Percentiles rank a stretch among this genome's conserved stretches.
Evolutionary conservation across 768 basidiomycete genomes (phyloP).

Genomic region (Psilocybe sp.): DNA sequence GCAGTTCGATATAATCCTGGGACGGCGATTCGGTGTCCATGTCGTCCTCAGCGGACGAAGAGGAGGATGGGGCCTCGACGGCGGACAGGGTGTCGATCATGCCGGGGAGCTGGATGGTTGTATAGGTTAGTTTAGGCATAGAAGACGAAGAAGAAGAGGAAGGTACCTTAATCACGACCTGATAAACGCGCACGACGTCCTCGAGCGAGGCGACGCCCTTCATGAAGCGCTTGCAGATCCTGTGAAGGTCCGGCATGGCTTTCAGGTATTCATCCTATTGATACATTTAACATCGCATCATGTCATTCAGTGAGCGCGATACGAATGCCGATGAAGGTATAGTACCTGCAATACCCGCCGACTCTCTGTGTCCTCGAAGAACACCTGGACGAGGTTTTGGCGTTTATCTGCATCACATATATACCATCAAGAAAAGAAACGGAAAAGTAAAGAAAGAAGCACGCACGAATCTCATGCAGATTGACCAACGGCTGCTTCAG

Average conservation of each 20-base stretch:
- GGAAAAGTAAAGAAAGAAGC: not conserved
- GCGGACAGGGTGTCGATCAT: constrained; percentile 64
- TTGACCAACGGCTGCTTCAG: constrained; percentile 95
- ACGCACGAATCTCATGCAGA: constrained; percentile 86
- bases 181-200: constrained; percentile 94
- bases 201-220: constrained; percentile 81
- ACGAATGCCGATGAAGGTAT: too few relatives aligned
- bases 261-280: constrained; percentile 82
- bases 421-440: not conserved
- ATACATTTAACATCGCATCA: not conserved
- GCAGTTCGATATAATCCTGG: too few relatives aligned
- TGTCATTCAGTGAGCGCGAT: too few relatives aligned
- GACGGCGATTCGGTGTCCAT: too few relatives aligned
- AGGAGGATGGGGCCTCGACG: constrained; percentile 31
- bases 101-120: constrained; percentile 60
- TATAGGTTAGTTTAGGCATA: too few relatives aligned
- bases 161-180: constrained; percentile 80
- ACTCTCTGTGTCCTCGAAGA: constrained; percentile 74
- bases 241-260: constrained; percentile 89
- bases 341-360: constrained; percentile 78
- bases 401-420: constrained; percentile 59
- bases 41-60: constrained; percentile 42
- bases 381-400: constrained; percentile 84
- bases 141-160: not conserved
- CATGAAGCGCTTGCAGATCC: constrained; percentile 90